These are phyloP conservation scores for Ogataea trehaloabstinens DNA, from an alignment of 805 yeast genomes.

Conservation along the genomic window DNA sequence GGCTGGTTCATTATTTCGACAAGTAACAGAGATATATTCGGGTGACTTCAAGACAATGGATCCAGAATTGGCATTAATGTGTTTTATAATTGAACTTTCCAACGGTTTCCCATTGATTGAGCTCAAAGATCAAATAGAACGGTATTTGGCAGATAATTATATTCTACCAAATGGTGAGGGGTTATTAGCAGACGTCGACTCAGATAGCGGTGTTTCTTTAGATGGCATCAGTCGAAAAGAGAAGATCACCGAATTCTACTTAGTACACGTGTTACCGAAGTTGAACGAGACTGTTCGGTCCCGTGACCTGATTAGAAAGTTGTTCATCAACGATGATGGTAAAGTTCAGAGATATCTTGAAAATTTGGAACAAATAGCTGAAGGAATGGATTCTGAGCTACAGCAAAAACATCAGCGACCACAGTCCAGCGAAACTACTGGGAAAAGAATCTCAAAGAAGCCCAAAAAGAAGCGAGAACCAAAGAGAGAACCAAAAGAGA, in stretches of 20 bases:
- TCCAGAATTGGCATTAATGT: constrained; percentile 28
- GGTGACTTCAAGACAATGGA: constrained; percentile 16
- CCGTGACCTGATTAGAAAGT: constrained; percentile 14
- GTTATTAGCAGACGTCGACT: constrained; percentile 1
- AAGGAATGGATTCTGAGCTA: constrained; percentile 2
- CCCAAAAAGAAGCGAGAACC: constrained; percentile 1
- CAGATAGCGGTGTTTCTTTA: neutral
- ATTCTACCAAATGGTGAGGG: constrained; percentile 22
- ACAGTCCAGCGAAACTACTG: neutral
- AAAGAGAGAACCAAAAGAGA: constrained; percentile 3
- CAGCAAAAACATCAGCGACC: constrained; percentile 3
- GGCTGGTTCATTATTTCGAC: constrained; percentile 23
- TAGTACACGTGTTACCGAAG: constrained; percentile 24
- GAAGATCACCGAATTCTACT: constrained; percentile 25
- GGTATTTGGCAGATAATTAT: constrained; percentile 14
- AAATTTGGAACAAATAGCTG: constrained; percentile 9
- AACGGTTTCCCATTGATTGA: constrained; percentile 22
- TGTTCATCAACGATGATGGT: constrained; percentile 18
- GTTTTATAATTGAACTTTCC: constrained; percentile 30
- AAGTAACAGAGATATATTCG: constrained; percentile 15
- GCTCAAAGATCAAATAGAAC: constrained; percentile 25
- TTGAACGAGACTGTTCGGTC: constrained; percentile 17
- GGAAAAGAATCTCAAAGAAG: constrained; percentile 2
- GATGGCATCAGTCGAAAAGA: constrained; percentile 8
- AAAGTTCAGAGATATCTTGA: constrained; percentile 13